Base-by-base conservation (phyloP, 2,329 filamentous ascomycete species). In the Pezicula neosporulosa region DNA sequence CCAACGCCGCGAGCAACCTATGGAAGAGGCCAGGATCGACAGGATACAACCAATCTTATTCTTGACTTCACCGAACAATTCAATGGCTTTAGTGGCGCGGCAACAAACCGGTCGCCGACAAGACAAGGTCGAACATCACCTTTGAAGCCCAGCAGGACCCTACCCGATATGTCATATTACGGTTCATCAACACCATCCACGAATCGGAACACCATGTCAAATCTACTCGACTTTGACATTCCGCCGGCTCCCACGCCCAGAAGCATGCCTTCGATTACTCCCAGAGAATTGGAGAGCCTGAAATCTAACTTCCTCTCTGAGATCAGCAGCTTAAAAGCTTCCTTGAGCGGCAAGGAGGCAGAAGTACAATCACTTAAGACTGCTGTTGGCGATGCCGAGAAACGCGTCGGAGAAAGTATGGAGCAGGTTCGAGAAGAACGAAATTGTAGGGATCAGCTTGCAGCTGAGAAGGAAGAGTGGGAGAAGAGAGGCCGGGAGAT, bases 221-320 rank as follows among this genome's bases (percentile, higher is more conserved):
- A 87, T 63, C 79, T 94, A 41, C 81, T 95, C 44, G 90, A 96
- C 69, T 94, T 95, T 66, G 94, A 97, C 63, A 87, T 97, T 9
- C 91, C 92, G n/a, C 90, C 93, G 0, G 85, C 91, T 60, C 91
- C 93, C 2, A 97, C 94, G 0, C 94, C 94, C 13, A 85, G 93
- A 55, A 96, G 90, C 50, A 82, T 97, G 36, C 94, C 94, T 0
- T 90, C 87, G 8, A 87, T 97, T 60, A 96, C 92, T 2, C 89
- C 94, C 2, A 85, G 94, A 33, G 94, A 99, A 71, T 77, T 97
- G 2, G 94, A 99, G 67, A 89, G 88, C 13, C 77, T 97, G 54
- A 97, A 97, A 68, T 97, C 92, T 0, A 82, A 81, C 21, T 95
- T 96, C 62, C 78, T 95, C 47, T 96, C 92, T 0, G 90, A 97